Percentiles rank a stretch among this genome's conserved stretches.
Evolutionary conservation across 1,284 basidiomycete species (phyloP).

Genomic region (Ustilago xerochloae): DNA sequence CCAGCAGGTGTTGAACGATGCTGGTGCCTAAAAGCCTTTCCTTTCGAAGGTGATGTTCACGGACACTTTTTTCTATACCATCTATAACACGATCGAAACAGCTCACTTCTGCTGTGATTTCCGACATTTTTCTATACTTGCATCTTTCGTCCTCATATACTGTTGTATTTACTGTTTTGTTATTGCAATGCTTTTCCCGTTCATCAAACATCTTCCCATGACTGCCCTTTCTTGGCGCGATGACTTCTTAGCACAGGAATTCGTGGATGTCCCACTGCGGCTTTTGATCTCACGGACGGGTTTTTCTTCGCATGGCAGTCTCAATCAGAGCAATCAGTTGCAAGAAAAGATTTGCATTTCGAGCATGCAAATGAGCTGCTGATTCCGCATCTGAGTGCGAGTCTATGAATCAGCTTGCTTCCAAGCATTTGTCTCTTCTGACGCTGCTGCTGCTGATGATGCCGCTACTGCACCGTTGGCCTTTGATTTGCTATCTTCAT

Average conservation of each 20-base stretch:
- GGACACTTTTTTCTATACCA: no score
- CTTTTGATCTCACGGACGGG: no score
- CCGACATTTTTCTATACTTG: neutral
- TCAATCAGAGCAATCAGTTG: no score
- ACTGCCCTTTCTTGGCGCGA: no score
- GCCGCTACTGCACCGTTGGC: neutral
- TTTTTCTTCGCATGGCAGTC: no score
- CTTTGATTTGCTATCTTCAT: neutral
- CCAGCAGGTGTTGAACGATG: constrained; percentile 52
- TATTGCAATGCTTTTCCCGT: constrained; percentile 1
- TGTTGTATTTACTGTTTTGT: neutral
- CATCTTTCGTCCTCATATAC: neutral
- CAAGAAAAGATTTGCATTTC: no score
- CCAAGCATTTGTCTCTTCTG: constrained; percentile 15
- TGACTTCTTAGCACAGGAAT: no score
- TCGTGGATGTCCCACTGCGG: no score
- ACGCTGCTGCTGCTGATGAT: neutral
- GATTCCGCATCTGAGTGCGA: neutral
- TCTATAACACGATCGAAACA: no score
- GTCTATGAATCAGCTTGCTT: constrained; percentile 13
- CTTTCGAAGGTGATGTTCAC: no score
- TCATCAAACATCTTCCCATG: no score
- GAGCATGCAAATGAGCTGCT: neutral
- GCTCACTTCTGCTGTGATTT: neutral
- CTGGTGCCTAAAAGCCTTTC: constrained; percentile 10